Conservation (phyloP, 1,284 basidiomycete genomes). For the Ceratobasidium sp. region DNA sequence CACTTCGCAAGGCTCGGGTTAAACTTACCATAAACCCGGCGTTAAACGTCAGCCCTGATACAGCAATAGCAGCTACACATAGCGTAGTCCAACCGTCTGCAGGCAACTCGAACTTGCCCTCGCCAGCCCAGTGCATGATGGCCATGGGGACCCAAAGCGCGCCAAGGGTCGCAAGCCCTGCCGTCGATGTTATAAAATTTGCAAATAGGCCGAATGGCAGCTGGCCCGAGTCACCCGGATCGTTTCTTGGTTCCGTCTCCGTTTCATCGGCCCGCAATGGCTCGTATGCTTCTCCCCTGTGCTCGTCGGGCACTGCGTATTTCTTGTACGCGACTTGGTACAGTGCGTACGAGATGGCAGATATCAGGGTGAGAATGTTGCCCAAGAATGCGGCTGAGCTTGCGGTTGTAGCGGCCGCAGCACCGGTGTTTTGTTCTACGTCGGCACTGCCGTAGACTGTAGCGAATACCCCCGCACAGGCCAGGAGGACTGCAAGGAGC, state of each 20-base stretch:
- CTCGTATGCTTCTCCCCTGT: conserved; percentile 2
- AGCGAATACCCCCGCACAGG: conserved; percentile 75
- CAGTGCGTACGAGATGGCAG: conserved; percentile 74
- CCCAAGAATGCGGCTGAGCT: conserved; percentile 75
- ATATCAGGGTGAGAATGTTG: conserved; percentile 75
- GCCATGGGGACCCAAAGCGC: conserved; percentile 47
- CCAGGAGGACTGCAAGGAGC: conserved; percentile 77
- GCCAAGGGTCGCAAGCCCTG: conserved; percentile 47
- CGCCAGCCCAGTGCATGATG: conserved; percentile 40
- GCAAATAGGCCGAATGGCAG: conserved; percentile 48
- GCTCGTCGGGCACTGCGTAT: conserved; percentile 70
- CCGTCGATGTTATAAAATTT: conserved; percentile 49
- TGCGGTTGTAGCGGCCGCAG: conserved; percentile 51
- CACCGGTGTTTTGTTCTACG: conserved; percentile 38
- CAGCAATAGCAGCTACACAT: conserved; percentile 38
- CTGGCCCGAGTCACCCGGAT: conserved; percentile 64
- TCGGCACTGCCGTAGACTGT: conserved; percentile 81
- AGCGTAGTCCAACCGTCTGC: conserved; percentile 39
- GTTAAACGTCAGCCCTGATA: conserved; percentile 47
- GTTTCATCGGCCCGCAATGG: conserved; percentile 3
- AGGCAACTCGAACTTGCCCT: conserved; percentile 43
- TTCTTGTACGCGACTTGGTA: conserved; percentile 87
- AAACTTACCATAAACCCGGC: conserved; percentile 49
- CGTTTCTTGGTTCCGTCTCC: neutral
- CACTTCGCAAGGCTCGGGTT: conserved; percentile 44